Percentiles rank a stretch among this genome's conserved stretches.
phyloP scores from a whole-genome alignment of 345 rosid species.

The Hirschfeldia incana region DNA sequence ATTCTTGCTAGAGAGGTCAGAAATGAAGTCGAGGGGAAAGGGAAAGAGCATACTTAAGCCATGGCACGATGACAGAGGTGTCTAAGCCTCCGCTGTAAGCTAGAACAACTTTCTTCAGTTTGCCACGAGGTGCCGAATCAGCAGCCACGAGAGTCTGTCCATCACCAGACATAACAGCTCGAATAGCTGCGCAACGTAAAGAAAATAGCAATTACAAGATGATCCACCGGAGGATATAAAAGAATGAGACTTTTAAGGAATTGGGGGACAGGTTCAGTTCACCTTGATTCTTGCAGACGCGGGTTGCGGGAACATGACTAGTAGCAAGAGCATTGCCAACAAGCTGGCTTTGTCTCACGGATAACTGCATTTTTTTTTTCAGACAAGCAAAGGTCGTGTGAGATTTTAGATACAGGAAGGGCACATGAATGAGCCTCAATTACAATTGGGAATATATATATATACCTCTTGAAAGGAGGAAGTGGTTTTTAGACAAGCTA shows the following conservation, averaged over 20 bases:
- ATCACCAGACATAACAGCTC: conserved; percentile 55
- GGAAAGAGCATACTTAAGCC: conserved; percentile 67
- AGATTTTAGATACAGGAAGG: not conserved
- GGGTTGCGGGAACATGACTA: conserved; percentile 3
- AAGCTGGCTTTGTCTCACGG: conserved; percentile 33
- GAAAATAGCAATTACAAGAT: not conserved
- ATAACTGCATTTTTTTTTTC: conserved; percentile 10
- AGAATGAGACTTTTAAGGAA: not conserved
- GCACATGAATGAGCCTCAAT: not conserved
- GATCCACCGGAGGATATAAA: not conserved
- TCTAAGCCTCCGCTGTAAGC: conserved; percentile 98
- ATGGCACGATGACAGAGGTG: conserved; percentile 96
- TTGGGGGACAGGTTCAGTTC: not conserved
- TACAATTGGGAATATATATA: not conserved
- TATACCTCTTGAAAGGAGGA: conserved; percentile 30
- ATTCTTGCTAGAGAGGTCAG: not conserved
- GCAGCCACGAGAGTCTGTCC: conserved; percentile 31
- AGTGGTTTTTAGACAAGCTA: conserved; percentile 23
- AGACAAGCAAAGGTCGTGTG: not conserved
- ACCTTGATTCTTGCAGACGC: conserved; percentile 37
- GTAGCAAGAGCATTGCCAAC: conserved; percentile 24
- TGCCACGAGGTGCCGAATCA: conserved; percentile 53
- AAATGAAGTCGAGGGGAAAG: conserved; percentile 6
- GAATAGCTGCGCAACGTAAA: conserved; percentile 47
- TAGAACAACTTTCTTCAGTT: conserved; percentile 83